Base-by-base conservation (phyloP, 177 flowering plant species). In the Telopea speciosissima region DNA sequence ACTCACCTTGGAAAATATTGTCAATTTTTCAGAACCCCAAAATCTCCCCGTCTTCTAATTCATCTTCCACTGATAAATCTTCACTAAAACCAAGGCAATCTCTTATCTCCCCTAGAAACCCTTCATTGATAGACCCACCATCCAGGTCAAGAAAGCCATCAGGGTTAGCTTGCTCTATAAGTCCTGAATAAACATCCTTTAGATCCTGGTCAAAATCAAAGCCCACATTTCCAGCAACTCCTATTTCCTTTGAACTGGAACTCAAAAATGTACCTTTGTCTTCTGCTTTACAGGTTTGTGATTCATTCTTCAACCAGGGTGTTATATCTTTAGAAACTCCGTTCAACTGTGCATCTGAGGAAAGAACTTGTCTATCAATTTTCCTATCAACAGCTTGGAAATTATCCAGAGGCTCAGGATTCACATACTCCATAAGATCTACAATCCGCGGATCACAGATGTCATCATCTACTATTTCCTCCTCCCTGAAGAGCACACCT, bases 31-130 rank as follows among this genome's bases (percentile, higher is more conserved):
- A 72, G 11, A 8, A 68, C n/a, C 59, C 70, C 21, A 72, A 77
- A 71, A 93, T 88, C 77, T 91, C 97, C 12, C 93, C 97, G 73
- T 90, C 98, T 78, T 93, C 96, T 61, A 87, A 64, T 68, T 90
- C 93, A 65, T 86, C 90, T 8, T 68, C 81, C 63, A 31, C 62
- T 21, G 58, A 60, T 19, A 52, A 71, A 11, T n/a, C 31, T 63
- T 65, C 76, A 25, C 42, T 31, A 8, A 66, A 25, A 70, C 62
- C 70, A 14, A 54, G 24, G 13, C 62, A 49, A 69, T 73, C 78
- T 16, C 24, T 45, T 10, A 24, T 56, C 36, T 44, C 73, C 2
- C 44, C 72, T 21, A 24, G 22, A 12, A 28, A 77, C 16, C 19
- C 75, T 70, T 78, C 82, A 9, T 74, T 71, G 9, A 56, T 60